Percentiles rank a stretch among this genome's conserved stretches.
phyloP scores from a whole-genome alignment of 2,329 filamentous ascomycete species.

The Sporothrix dimorphospora region DNA sequence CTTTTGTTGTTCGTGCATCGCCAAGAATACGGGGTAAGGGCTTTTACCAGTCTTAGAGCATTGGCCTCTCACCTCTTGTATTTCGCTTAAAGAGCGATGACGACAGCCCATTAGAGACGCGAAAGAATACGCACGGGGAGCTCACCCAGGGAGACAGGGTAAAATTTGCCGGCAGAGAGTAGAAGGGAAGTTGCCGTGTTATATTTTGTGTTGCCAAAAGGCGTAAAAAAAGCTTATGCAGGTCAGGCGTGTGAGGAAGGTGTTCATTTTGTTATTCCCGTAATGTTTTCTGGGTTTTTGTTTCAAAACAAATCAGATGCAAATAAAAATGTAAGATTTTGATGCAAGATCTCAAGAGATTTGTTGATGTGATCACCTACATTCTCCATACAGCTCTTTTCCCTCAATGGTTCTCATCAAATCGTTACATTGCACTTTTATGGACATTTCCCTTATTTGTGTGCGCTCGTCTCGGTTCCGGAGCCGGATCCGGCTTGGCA shows the following conservation, averaged over 20 bases:
- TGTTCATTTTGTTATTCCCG: no score
- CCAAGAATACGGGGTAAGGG: constrained; percentile 16
- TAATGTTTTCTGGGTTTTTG: not conserved
- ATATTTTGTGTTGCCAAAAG: not conserved
- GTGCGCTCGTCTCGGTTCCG: constrained; percentile 5
- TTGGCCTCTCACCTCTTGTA: not conserved
- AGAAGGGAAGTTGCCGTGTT: not conserved
- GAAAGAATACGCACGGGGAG: not conserved
- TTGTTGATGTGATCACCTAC: not conserved
- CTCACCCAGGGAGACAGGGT: not conserved
- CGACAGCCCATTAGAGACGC: not conserved
- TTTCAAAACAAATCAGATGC: not conserved
- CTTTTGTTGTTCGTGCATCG: not conserved
- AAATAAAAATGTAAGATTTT: not conserved
- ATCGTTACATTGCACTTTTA: not conserved
- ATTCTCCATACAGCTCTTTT: not conserved
- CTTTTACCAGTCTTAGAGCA: constrained; percentile 3
- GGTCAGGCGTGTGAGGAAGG: not conserved
- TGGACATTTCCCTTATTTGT: not conserved
- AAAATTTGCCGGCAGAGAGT: not conserved
- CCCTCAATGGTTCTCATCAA: not conserved
- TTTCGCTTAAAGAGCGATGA: constrained; percentile 5
- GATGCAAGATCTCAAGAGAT: not conserved
- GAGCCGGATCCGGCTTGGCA: constrained; percentile 17
- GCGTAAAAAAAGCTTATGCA: not conserved